Percentiles rank a stretch among this genome's conserved stretches.
These are phyloP conservation scores for Nemania bipapillata DNA, from an alignment of 2,329 filamentous ascomycete genomes.

Conservation along the genomic window DNA sequence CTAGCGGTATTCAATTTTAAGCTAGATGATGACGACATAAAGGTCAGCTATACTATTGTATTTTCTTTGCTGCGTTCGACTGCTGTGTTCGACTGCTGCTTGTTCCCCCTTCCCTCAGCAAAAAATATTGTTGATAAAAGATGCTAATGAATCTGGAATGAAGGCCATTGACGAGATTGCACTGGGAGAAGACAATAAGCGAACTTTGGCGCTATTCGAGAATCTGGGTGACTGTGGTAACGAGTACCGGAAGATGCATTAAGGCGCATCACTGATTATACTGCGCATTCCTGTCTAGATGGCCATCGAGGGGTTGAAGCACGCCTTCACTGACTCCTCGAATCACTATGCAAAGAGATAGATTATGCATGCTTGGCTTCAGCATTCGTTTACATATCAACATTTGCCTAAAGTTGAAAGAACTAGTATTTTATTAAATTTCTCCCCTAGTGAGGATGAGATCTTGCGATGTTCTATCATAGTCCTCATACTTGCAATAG, in stretches of 20 bases:
- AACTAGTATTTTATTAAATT: background rate
- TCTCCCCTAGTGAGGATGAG: background rate
- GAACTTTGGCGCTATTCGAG: slow-evolving; percentile 40
- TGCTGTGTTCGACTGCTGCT: background rate
- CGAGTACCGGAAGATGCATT: slow-evolving; percentile 50
- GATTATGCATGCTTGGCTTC: background rate
- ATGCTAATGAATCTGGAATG: slow-evolving; percentile 12
- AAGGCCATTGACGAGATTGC: slow-evolving; percentile 43
- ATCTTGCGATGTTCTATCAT: background rate
- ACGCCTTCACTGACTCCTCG: background rate
- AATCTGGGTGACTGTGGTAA: slow-evolving; percentile 51
- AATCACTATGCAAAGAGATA: background rate
- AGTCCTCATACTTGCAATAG: background rate
- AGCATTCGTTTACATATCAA: background rate
- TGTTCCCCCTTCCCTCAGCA: too few relatives aligned
- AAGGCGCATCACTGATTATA: background rate
- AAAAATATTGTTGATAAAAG: background rate
- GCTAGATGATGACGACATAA: slow-evolving; percentile 44
- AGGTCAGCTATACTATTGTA: slow-evolving; percentile 10
- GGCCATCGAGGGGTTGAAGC: background rate
- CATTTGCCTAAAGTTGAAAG: background rate
- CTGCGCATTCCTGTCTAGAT: background rate
- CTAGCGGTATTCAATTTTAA: slow-evolving; percentile 44
- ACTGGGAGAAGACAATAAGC: slow-evolving; percentile 38
- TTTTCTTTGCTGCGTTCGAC: background rate